Percentiles rank a stretch among this genome's conserved stretches.
Evolutionary conservation across 805 yeast genomes (phyloP).

Genomic region (Groenewaldozyma tartarivorans): DNA sequence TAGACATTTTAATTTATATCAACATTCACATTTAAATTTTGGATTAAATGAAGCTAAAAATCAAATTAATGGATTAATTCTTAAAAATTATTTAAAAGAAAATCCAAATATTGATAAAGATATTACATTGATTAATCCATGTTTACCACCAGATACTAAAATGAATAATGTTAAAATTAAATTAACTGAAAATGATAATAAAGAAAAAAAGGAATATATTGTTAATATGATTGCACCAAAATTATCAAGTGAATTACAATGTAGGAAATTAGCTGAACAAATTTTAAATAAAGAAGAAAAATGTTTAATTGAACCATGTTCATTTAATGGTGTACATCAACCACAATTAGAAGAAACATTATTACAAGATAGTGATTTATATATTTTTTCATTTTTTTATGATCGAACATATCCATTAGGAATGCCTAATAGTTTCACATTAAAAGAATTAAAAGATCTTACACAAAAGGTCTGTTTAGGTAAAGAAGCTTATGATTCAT

Average conservation of each 20-base stretch:
- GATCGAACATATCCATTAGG: slow-evolving; percentile 93
- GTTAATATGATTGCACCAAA: slow-evolving; percentile 49
- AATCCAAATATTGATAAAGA: slow-evolving; percentile 24
- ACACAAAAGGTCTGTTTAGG: slow-evolving; percentile 84
- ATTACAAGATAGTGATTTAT: slow-evolving; percentile 65
- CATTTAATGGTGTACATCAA: slow-evolving; percentile 96
- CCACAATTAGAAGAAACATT: slow-evolving; percentile 81
- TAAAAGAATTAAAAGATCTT: slow-evolving; percentile 73
- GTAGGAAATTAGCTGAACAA: slow-evolving; percentile 75
- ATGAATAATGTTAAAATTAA: slow-evolving; percentile 57
- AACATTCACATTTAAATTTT: slow-evolving; percentile 89
- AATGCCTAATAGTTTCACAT: slow-evolving; percentile 82
- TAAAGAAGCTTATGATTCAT: slow-evolving; percentile 59
- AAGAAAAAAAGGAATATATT: slow-evolving; percentile 31
- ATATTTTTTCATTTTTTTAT: slow-evolving; percentile 86
- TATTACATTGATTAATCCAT: slow-evolving; percentile 61
- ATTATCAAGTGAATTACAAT: slow-evolving; percentile 65
- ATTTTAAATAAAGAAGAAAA: slow-evolving; percentile 73
- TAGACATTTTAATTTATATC: slow-evolving; percentile 72
- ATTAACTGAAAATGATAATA: slow-evolving; percentile 24
- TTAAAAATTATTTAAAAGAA: slow-evolving; percentile 34
- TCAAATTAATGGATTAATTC: slow-evolving; percentile 59
- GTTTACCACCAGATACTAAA: slow-evolving; percentile 69
- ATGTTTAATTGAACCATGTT: slow-evolving; percentile 74
- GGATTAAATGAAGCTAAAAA: slow-evolving; percentile 93